Percentiles rank a stretch among this genome's conserved stretches.
These are phyloP conservation scores for Boletus coccyginus DNA, from an alignment of 768 basidiomycete species.

Conservation along the genomic window DNA sequence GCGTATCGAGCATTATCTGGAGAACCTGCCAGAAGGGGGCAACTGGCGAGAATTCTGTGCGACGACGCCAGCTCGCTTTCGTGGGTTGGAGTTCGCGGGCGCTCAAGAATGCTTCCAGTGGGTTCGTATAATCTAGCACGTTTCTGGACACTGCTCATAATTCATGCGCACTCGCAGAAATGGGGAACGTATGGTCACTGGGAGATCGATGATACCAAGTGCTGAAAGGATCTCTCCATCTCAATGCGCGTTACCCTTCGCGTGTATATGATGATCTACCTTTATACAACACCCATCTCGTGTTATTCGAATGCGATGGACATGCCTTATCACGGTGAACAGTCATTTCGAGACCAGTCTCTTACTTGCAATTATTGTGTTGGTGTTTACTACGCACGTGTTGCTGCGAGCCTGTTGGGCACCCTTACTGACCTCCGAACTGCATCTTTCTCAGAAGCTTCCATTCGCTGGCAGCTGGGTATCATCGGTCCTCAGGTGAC, in stretches of 20 bases:
- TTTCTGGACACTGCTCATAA: neutral
- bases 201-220: slow-evolving; percentile 21
- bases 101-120: slow-evolving; percentile 21
- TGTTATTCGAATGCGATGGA: neutral
- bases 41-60: slow-evolving; percentile 35
- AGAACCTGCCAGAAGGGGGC: slow-evolving; percentile 24
- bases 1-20: slow-evolving; percentile 31
- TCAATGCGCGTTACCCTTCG: neutral
- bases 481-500: too few relatives aligned
- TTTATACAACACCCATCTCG: neutral
- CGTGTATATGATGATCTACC: neutral
- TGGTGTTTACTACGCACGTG: neutral
- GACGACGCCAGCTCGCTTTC: slow-evolving; percentile 30
- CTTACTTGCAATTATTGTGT: neutral
- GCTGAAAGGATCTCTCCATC: neutral
- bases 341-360: neutral
- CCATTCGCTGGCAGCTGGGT: too few relatives aligned
- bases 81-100: slow-evolving; percentile 24
- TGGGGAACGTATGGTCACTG: slow-evolving; percentile 21
- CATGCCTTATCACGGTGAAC: neutral
- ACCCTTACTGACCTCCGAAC: too few relatives aligned
- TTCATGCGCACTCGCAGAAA: neutral
- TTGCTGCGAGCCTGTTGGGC: neutral
- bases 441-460: too few relatives aligned
- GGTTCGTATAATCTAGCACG: slow-evolving; percentile 1